Evolutionary conservation across 257 asterid species (phyloP).

Genomic region (Solanum pimpinellifolium): DNA sequence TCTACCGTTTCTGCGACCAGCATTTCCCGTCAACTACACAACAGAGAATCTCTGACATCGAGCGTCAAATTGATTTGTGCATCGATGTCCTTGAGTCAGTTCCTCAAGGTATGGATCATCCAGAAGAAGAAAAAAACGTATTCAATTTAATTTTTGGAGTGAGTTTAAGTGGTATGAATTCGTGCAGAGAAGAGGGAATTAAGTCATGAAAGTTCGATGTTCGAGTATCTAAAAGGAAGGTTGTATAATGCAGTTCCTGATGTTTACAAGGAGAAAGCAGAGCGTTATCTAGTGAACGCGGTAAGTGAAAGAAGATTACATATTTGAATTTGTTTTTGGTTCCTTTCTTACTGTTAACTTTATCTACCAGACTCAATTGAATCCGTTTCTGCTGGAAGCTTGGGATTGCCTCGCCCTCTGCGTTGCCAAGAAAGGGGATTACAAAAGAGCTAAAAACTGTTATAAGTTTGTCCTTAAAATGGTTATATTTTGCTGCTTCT

Average conservation of each 20-base stretch:
- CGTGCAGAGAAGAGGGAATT: not conserved
- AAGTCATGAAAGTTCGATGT: not conserved
- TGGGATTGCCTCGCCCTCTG: not conserved
- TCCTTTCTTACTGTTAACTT: not conserved
- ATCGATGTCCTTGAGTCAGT: not conserved
- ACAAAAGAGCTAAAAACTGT: not conserved
- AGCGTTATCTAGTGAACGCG: not conserved
- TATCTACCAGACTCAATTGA: not conserved
- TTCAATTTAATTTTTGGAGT: not conserved
- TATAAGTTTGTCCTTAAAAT: not conserved
- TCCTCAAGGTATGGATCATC: not conserved
- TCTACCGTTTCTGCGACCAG: not conserved
- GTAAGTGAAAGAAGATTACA: not conserved
- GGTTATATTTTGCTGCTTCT: not conserved
- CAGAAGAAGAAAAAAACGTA: not conserved
- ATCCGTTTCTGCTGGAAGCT: not conserved
- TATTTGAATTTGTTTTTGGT: not conserved
- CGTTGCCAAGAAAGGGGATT: not conserved
- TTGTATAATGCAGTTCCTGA: not conserved
- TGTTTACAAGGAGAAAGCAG: not conserved
- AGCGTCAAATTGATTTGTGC: not conserved
- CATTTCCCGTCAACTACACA: not conserved
- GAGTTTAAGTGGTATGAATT: not conserved
- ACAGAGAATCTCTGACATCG: not conserved
- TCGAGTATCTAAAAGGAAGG: not conserved